phyloP scores from a whole-genome alignment of 78 protist species.

The Dictyostelium brefeldianum region DNA sequence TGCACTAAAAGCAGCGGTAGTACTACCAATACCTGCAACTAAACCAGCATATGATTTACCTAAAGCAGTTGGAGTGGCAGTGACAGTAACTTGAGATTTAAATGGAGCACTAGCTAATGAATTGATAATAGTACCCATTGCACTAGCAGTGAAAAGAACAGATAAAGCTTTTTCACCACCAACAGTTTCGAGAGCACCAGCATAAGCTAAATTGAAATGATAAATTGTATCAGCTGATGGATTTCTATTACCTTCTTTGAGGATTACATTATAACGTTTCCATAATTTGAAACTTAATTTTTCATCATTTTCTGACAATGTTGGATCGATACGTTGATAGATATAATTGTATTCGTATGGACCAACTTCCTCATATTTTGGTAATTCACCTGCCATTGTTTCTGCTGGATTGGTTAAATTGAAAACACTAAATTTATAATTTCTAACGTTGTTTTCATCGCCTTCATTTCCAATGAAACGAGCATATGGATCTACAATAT shows the following conservation, averaged over 20 bases:
- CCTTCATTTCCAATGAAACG: slow-evolving; percentile 49
- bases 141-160: background rate
- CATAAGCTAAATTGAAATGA: slow-evolving; percentile 61
- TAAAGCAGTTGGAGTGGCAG: background rate
- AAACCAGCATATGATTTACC: too few relatives aligned
- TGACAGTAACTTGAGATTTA: background rate
- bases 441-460: slow-evolving; percentile 39
- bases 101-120: background rate
- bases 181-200: background rate
- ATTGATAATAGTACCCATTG: background rate
- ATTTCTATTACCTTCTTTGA: background rate
- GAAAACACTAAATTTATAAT: slow-evolving; percentile 28
- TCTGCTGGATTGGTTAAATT: slow-evolving; percentile 57
- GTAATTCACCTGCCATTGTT: background rate
- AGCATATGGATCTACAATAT: slow-evolving; percentile 54
- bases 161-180: slow-evolving; percentile 12
- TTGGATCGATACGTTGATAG: slow-evolving; percentile 34
- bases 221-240: slow-evolving; percentile 31
- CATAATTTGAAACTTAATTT: slow-evolving; percentile 25
- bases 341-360: slow-evolving; percentile 48
- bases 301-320: slow-evolving; percentile 13
- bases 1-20: background rate
- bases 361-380: slow-evolving; percentile 57
- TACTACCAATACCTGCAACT: background rate
- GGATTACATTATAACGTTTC: slow-evolving; percentile 27